A percentile compares a stretch with the other conserved stretches of the same genome.
phyloP scores from a whole-genome alignment of 225 moss, liverwort and hornwort genomes.

The Anthoceros angustus region DNA sequence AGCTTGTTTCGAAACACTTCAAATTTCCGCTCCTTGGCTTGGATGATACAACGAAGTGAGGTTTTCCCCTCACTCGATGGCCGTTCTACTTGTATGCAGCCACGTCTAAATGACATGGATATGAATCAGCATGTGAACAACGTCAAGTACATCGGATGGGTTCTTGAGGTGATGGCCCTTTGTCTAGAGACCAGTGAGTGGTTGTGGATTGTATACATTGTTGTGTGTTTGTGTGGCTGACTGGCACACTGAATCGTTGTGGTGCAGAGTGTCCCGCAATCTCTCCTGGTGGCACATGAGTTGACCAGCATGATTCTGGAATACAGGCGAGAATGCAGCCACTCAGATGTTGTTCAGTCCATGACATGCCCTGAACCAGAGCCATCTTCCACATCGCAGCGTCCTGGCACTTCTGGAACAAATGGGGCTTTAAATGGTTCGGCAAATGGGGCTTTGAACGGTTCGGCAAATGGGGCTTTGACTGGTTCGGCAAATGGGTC shows the following conservation, averaged over 20 bases:
- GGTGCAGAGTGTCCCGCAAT: conserved; percentile 71
- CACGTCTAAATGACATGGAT: conserved; percentile 72
- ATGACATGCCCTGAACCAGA: conserved; percentile 49
- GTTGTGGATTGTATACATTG: not conserved
- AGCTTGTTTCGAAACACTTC: not conserved
- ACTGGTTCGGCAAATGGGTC: conserved; percentile 61
- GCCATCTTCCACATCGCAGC: conserved; percentile 10
- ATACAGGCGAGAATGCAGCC: conserved; percentile 64
- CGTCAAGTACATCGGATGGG: conserved; percentile 88
- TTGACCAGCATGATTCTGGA: conserved; percentile 74
- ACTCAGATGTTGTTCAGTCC: conserved; percentile 61
- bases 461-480: conserved; percentile 48
- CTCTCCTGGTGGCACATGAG: conserved; percentile 57
- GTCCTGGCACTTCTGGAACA: conserved; percentile 9
- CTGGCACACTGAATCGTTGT: not conserved
- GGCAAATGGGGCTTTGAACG: conserved; percentile 51
- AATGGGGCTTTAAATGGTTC: conserved; percentile 61
- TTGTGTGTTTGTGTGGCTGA: not conserved
- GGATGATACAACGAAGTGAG: not conserved
- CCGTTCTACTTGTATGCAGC: conserved; percentile 21
- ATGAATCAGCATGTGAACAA: conserved; percentile 96
- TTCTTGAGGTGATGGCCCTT: conserved; percentile 43
- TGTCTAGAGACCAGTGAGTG: not conserved
- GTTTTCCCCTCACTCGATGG: not conserved
- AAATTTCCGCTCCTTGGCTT: not conserved